Evolutionary conservation across 1,284 basidiomycete genomes (phyloP).

Genomic region (Phlebopus sp.): DNA sequence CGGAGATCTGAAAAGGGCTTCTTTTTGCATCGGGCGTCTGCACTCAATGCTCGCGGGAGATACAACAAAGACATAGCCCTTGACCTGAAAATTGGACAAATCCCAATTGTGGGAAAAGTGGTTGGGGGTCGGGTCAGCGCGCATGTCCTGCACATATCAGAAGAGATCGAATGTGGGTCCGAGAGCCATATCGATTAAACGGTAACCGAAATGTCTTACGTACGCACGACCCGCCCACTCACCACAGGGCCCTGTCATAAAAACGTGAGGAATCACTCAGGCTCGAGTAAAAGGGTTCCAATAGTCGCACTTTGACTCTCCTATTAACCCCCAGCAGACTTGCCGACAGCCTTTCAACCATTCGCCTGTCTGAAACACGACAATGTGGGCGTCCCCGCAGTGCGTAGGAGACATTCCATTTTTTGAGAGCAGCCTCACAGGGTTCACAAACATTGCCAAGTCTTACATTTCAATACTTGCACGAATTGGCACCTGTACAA

Average conservation of each 20-base stretch:
- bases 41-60: conserved; percentile 38
- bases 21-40: conserved; percentile 33
- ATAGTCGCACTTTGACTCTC: conserved; percentile 30
- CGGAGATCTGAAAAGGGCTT: conserved; percentile 34
- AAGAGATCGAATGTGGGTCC: conserved; percentile 32
- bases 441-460: conserved; percentile 25
- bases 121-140: conserved; percentile 21
- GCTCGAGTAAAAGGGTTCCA: conserved; percentile 28
- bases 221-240: conserved; percentile 24
- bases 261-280: conserved; percentile 29
- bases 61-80: conserved; percentile 33
- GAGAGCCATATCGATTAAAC: conserved; percentile 39
- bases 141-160: conserved; percentile 33
- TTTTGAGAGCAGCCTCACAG: conserved; percentile 19
- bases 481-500: conserved; percentile 12
- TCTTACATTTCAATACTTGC: conserved; percentile 25
- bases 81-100: conserved; percentile 31
- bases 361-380: conserved; percentile 26
- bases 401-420: conserved; percentile 21
- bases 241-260: conserved; percentile 35
- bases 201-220: conserved; percentile 36
- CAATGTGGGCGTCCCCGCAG: conserved; percentile 16
- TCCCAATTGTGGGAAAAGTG: conserved; percentile 33
- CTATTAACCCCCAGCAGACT: no score
- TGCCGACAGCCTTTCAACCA: no score